Evolutionary conservation across 805 yeast genomes (phyloP), one percentile per base, ranked within the genome.

Genomic region (Metschnikowia drakensbergensis): DNA sequence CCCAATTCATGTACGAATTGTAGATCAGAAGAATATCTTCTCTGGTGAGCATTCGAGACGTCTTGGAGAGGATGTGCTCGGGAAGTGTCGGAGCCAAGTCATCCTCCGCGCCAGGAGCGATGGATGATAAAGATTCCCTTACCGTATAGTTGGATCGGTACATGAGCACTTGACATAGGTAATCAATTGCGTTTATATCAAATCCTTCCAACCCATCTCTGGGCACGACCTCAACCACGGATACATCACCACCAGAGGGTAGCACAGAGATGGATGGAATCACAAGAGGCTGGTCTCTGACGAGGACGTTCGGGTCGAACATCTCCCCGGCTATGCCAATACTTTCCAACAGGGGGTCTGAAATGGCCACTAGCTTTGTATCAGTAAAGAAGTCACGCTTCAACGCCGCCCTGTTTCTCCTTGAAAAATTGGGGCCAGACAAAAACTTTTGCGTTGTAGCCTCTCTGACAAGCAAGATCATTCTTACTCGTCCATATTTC

Each of bases 91-190:
- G 59, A 0, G 52, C 72, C 42, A 72, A 75, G 52, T 78, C 84
- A 2, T 77, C 83, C 2, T 62, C 71, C 0, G 94, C 96, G 2
- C 97, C 97, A 1, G 96, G 91, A 0, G 96, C 96, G 7, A 92
- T 65, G 22, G 79, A 71, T 10, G 72, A 67, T 1, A 86, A 53
- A 2, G 79, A 69, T 22, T 76, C 79, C 0, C 53, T 47, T 8
- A 83, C 60, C 0, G 83, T 75, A 57, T 80, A 83, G 9, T 54
- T 51, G 5, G 60, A 45, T 32, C 57, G 53, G 47, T 52, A 60
- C 56, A 56, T 59, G 38, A 63, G 46, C 17, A 58, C 51, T 35
- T 60, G 58, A 13, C 84, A 71, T 11, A 90, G 81, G 54, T 80
- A 81, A 50, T 88, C 94, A 69, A 86, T 77, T 42, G 78, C 77